These are phyloP conservation scores for Fusarium sp. DNA, from an alignment of 2,329 filamentous ascomycete species.

Conservation along the genomic window DNA sequence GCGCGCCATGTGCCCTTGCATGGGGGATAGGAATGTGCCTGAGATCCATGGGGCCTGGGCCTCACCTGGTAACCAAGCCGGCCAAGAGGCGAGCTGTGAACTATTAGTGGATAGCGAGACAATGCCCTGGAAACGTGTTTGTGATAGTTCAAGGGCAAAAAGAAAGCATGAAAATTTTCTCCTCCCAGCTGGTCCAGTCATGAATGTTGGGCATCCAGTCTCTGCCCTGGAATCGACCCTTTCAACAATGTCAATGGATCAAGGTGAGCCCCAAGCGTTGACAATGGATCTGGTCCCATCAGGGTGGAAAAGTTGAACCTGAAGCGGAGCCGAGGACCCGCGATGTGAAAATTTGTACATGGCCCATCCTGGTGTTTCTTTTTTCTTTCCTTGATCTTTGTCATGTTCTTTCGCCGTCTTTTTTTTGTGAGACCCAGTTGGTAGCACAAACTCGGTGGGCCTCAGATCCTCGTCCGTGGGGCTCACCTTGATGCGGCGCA, in stretches of 20 bases:
- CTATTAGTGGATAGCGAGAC: conserved; percentile 21
- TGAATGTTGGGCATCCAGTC: conserved; percentile 19
- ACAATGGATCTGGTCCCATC: neutral
- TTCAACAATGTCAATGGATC: neutral
- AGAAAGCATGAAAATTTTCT: neutral
- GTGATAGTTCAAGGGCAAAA: conserved; percentile 8
- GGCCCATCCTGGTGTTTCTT: conserved; percentile 34
- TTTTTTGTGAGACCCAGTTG: neutral
- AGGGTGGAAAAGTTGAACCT: conserved; percentile 14
- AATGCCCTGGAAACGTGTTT: conserved; percentile 24
- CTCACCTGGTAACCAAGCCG: conserved; percentile 15
- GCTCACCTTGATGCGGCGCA: conserved; percentile 22
- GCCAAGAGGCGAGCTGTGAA: neutral
- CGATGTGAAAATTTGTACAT: conserved; percentile 28
- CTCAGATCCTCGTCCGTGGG: conserved; percentile 19
- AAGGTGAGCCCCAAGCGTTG: neutral
- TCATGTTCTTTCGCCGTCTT: conserved; percentile 4
- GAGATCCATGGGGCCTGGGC: conserved; percentile 24
- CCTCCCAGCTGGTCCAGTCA: conserved; percentile 9
- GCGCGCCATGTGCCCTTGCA: conserved; percentile 40
- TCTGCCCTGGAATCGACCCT: conserved; percentile 3
- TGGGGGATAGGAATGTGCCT: conserved; percentile 35
- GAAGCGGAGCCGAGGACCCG: conserved; percentile 29
- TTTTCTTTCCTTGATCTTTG: neutral
- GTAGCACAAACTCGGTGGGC: conserved; percentile 16